Base-by-base conservation (phyloP, 331 rosid species). In the Acacia concinna region DNA sequence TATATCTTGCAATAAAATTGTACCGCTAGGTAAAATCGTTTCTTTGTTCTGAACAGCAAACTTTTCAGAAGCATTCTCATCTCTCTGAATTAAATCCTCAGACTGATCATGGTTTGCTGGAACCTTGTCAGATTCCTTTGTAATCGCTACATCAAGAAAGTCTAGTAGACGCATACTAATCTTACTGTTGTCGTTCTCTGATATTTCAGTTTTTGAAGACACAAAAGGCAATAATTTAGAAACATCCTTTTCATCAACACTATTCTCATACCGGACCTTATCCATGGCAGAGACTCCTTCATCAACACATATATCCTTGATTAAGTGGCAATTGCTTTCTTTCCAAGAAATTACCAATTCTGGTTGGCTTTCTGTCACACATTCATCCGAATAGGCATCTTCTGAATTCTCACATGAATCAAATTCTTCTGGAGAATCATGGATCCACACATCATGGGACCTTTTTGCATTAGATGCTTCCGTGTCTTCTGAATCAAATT, bases 301-400 rank as follows among this genome's bases (percentile, higher is more conserved):
- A 47, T 89, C 96, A 52, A 91, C 67, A 73, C 96, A 87, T 68
- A 91, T 89, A 74, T 91, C 96, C 83, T 91, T 91, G 46, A 91
- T 83, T 23, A 79, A 71, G 74, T 81, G 83, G 81, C 77, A 66
- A 83, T 68, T 66, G 82, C 75, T 81, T 76, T 84, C 93, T 49
- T 75, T 84, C 82, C 79, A 86, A 78, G 86, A 86, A 63, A 84
- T 84, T 56, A 76, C 76, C 67, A 82, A 52, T 59, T 89, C 81
- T 8, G 93, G 88, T 77, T 84, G 87, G 74, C 83, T 82, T 73
- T 91, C 91, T 41, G 56, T 57, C 28, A 81, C 84, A 81, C 85
- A 79, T 85, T 84, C 86, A 73, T 89, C 96, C 47, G 81, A 72
- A 54, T 68, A 85, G 70, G 69, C 43, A 44, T 84, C 79, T 6